These are phyloP conservation scores for Mucor piriformis DNA, from an alignment of 371 early-diverging fungal genomes.

Conservation along the genomic window DNA sequence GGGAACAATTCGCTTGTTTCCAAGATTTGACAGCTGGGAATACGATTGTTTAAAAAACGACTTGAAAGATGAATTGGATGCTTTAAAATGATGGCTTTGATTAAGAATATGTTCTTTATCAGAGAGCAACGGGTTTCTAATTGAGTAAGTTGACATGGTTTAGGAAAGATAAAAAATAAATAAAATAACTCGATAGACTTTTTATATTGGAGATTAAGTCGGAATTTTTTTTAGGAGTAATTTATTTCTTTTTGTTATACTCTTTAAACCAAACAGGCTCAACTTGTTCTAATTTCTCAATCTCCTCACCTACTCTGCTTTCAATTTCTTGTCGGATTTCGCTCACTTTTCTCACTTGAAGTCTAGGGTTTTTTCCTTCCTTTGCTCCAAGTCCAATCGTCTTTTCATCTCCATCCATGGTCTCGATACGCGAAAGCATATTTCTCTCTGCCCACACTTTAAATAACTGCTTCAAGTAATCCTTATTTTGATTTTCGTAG, in stretches of 20 bases:
- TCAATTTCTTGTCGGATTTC: constrained; percentile 20
- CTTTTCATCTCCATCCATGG: constrained; percentile 18
- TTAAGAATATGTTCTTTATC: background rate
- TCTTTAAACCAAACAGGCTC: constrained; percentile 33
- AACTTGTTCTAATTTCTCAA: constrained; percentile 14
- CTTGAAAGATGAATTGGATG: constrained; percentile 5
- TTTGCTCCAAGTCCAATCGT: constrained; percentile 21
- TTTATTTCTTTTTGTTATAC: constrained; percentile 15
- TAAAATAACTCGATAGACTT: background rate
- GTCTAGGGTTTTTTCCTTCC: background rate
- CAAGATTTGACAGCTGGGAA: background rate
- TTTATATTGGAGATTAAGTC: background rate
- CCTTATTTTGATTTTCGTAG: constrained; percentile 27
- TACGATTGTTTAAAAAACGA: background rate
- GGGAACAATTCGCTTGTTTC: constrained; percentile 8
- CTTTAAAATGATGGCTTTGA: background rate
- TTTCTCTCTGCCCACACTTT: constrained; percentile 27
- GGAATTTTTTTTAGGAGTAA: constrained; percentile 4
- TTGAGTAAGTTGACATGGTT: constrained; percentile 4
- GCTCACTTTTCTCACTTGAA: constrained; percentile 18
- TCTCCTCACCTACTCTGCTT: constrained; percentile 12
- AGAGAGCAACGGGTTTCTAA: constrained; percentile 11
- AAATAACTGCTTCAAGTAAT: constrained; percentile 33
- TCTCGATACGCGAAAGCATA: constrained; percentile 24
- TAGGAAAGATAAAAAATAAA: constrained; percentile 1